phyloP scores from a whole-genome alignment of 768 basidiomycete species.

The Astraeus odoratus region DNA sequence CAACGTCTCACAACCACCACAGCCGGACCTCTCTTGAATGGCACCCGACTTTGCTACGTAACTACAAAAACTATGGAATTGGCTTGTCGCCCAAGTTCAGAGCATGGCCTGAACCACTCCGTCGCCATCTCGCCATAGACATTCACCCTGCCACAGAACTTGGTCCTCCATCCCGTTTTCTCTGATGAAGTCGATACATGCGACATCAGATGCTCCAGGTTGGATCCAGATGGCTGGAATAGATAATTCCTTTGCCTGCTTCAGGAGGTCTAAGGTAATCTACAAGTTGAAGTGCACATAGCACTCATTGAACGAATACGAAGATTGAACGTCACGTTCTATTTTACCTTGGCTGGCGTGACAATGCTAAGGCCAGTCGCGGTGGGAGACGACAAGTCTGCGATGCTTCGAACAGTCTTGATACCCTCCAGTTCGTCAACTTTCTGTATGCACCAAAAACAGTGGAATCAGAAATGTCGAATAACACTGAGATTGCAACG shows the following conservation, averaged over 20 bases:
- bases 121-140: conserved; percentile 75
- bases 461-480: not conserved
- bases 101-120: conserved; percentile 28
- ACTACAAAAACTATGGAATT: not conserved
- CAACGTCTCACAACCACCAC: too few relatives aligned
- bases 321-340: conserved; percentile 3
- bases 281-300: conserved; percentile 19
- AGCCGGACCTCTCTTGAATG: too few relatives aligned
- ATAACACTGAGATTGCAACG: conserved; percentile 13
- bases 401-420: conserved; percentile 46
- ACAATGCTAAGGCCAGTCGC: conserved; percentile 74
- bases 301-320: not conserved
- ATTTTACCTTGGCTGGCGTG: conserved; percentile 61
- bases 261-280: conserved; percentile 64
- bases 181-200: conserved; percentile 58
- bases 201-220: conserved; percentile 73
- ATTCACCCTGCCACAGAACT: conserved; percentile 80
- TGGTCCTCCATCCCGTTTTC: conserved; percentile 55
- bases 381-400: conserved; percentile 50
- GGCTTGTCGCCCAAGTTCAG: not conserved
- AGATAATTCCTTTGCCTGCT: conserved; percentile 60
- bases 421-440: conserved; percentile 64
- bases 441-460: conserved; percentile 38
- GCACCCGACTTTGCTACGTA: not conserved
- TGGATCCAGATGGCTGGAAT: conserved; percentile 85